Evolutionary conservation across 768 basidiomycete genomes (phyloP), one percentile per base, ranked within the genome.

Genomic region (Zangia roseola): DNA sequence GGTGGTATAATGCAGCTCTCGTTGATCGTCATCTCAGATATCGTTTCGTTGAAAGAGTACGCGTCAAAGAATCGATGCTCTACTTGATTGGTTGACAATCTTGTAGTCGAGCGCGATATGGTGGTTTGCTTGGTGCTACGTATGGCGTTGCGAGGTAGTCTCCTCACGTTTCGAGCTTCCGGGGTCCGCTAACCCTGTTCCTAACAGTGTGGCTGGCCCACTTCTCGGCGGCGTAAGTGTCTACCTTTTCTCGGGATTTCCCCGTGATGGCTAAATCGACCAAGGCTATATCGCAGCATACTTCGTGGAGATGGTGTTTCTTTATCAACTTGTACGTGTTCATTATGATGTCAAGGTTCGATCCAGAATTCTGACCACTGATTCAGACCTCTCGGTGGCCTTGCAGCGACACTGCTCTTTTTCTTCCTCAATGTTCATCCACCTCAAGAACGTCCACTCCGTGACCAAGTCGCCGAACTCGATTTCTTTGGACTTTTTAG

Each of bases 231-330:
- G 91, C 49, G 87, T 87, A 64, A 71, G 84, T 65, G 14, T 25
- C 10, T 24, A n/a, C 21, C 24, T 1, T 28, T 14, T 25, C 30
- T 38, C 3, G 12, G n/a, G 13, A 42, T 19, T 1, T 1, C 25
- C 14, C 12, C 0, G 6, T 21, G 5, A 21, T 8, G 10, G 6
- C 24, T 47, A 14, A 53, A 25, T 50, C 8, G 9, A 13, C 24
- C 39, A 48, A 86, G 84, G 81, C 72, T 12, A 78, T 91, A 47
- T 79, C 87, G 0, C 82, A 90, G 60, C 83, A 86, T 58, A 83
- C 79, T 13, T 74, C 82, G 0, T 92, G 89, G 89, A 69, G 90
- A 71, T 91, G 89, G 88, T 86, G 84, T 59, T 88, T 88, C 65
- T 88, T 79, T 62, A 82, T 88, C 54, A 87, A 87, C 56, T 57